Conservation (phyloP, 352 stramenopile genomes). For the Phytopythium kandeliae region DNA sequence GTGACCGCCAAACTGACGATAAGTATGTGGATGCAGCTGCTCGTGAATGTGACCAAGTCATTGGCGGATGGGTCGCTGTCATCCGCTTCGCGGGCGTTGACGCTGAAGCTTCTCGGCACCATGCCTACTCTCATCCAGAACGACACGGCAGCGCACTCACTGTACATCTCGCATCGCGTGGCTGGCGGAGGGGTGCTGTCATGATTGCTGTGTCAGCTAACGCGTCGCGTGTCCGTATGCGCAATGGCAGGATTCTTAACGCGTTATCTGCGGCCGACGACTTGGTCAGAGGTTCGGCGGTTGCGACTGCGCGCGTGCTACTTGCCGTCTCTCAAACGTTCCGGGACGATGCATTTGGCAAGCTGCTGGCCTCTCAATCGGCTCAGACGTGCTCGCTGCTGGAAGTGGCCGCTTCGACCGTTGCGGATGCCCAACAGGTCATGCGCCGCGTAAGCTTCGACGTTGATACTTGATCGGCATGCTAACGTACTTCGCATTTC, state of each 20-base stretch:
- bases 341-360: slow-evolving; percentile 15
- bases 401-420: slow-evolving; percentile 12
- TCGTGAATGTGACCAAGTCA: slow-evolving; percentile 11
- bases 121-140: slow-evolving; percentile 32
- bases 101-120: slow-evolving; percentile 32
- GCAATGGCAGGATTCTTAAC: not conserved
- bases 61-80: slow-evolving; percentile 11
- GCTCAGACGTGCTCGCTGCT: slow-evolving; percentile 17
- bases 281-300: slow-evolving; percentile 25
- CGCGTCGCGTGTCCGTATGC: no score
- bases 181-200: no score
- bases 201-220: no score
- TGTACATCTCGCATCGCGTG: slow-evolving; percentile 2
- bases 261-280: not conserved
- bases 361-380: slow-evolving; percentile 11
- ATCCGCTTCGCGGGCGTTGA: slow-evolving; percentile 16
- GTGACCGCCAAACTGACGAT: no score
- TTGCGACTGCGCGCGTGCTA: slow-evolving; percentile 23
- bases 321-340: slow-evolving; percentile 20
- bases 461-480: no score
- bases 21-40: slow-evolving; percentile 12
- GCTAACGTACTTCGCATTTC: not conserved
- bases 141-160: slow-evolving; percentile 18
- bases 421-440: slow-evolving; percentile 17
- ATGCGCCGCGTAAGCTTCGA: not conserved